phyloP scores from a whole-genome alignment of 1,284 basidiomycete species.

The Ceratobasidium sp. region DNA sequence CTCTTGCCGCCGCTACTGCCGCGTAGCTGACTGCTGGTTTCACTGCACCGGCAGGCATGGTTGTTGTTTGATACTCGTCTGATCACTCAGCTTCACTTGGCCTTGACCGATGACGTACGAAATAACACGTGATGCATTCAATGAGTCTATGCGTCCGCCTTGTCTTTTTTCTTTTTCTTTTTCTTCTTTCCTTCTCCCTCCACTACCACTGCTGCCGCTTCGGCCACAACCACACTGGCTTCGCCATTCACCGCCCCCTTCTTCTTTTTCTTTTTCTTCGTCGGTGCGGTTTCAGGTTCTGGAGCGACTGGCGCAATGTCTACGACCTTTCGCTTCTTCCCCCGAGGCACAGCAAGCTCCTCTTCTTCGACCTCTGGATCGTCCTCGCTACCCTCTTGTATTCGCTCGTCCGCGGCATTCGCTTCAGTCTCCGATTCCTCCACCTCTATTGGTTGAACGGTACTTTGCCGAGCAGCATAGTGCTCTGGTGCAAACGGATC shows the following conservation, averaged over 20 bases:
- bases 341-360: constrained; percentile 36
- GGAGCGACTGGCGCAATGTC: constrained; percentile 29
- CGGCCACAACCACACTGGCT: not conserved
- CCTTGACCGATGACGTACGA: constrained; percentile 16
- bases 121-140: constrained; percentile 25
- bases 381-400: constrained; percentile 21
- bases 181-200: constrained; percentile 38
- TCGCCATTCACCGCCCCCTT: constrained; percentile 16
- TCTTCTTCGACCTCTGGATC: constrained; percentile 32
- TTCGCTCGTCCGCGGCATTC: constrained; percentile 45
- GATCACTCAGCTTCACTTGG: not conserved
- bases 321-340: constrained; percentile 39
- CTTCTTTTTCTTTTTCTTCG: constrained; percentile 37
- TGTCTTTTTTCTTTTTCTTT: constrained; percentile 37
- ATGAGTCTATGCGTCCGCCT: constrained; percentile 9
- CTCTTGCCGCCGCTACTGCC: constrained; percentile 28
- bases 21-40: constrained; percentile 44
- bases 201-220: constrained; percentile 11
- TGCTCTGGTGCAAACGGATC: constrained; percentile 86
- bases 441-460: constrained; percentile 23
- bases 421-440: constrained; percentile 19
- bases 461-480: constrained; percentile 49
- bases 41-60: constrained; percentile 42
- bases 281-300: constrained; percentile 2
- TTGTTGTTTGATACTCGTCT: no score